Conservation (phyloP, 306 rosid species). For the Cyamopsis tetragonoloba region DNA sequence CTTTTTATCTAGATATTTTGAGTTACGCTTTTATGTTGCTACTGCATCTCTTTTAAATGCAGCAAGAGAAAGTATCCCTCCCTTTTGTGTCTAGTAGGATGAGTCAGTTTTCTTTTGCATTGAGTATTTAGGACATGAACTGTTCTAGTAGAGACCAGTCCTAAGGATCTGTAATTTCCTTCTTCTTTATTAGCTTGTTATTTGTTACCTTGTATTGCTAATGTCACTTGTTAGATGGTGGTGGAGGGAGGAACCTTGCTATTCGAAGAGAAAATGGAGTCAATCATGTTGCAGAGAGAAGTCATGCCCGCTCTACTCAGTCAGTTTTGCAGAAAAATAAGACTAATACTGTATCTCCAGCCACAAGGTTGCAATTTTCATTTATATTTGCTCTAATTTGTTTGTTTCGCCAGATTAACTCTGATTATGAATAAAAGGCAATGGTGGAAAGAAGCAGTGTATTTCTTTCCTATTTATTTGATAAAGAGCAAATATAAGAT, state of each 20-base stretch:
- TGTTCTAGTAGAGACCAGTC: neutral
- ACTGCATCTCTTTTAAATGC: constrained; percentile 6
- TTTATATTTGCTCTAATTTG: neutral
- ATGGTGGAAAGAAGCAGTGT: constrained; percentile 6
- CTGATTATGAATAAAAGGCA: neutral
- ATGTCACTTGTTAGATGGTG: constrained; percentile 46
- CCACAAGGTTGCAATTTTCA: constrained; percentile 41
- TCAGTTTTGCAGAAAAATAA: constrained; percentile 40
- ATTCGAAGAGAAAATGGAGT: constrained; percentile 59
- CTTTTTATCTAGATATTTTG: neutral
- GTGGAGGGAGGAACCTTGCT: constrained; percentile 47
- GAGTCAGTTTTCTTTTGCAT: constrained; percentile 5
- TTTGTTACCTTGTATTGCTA: constrained; percentile 15
- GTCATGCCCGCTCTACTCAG: constrained; percentile 31
- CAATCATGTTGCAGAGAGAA: constrained; percentile 43
- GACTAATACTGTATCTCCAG: constrained; percentile 34
- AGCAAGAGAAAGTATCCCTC: neutral
- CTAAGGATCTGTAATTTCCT: neutral
- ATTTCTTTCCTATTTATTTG: constrained; percentile 1
- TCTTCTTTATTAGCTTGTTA: constrained; percentile 1
- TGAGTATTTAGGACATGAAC: neutral
- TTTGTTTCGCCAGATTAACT: neutral
- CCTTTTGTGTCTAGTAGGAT: neutral
- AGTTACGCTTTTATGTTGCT: neutral
- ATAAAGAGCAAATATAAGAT: neutral